A percentile compares a stretch with the other conserved stretches of the same genome.
Conservation (phyloP, 768 basidiomycete genomes). For the Hypholoma fasciculare region DNA sequence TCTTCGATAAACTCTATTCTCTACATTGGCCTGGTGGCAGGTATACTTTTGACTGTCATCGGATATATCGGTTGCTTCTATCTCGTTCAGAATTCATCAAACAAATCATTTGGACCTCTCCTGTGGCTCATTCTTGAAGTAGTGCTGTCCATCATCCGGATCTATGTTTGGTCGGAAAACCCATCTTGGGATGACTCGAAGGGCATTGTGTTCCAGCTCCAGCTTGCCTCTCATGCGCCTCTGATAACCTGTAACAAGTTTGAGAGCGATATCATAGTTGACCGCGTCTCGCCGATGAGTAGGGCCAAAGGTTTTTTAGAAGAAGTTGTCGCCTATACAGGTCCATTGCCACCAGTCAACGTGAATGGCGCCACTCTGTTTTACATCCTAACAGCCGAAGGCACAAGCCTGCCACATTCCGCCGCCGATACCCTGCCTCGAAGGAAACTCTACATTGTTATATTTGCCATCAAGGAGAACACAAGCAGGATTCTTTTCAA, state of each 20-base stretch:
- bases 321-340: slow-evolving; percentile 8
- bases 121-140: slow-evolving; percentile 13
- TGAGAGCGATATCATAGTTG: background rate
- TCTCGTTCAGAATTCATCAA: background rate
- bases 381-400: slow-evolving; percentile 5
- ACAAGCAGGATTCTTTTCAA: slow-evolving; percentile 5
- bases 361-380: slow-evolving; percentile 2
- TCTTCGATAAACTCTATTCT: background rate
- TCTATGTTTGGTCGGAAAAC: slow-evolving; percentile 12
- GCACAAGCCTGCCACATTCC: background rate
- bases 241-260: slow-evolving; percentile 7
- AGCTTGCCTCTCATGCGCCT: slow-evolving; percentile 7
- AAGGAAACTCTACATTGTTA: slow-evolving; percentile 7
- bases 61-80: slow-evolving; percentile 14
- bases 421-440: background rate
- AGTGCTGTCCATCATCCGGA: slow-evolving; percentile 6
- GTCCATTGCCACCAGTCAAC: slow-evolving; percentile 1
- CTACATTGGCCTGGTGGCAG: background rate
- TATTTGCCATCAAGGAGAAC: slow-evolving; percentile 8
- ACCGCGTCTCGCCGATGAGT: background rate
- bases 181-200: slow-evolving; percentile 9
- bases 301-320: slow-evolving; percentile 2
- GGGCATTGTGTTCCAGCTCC: slow-evolving; percentile 5
- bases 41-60: background rate
- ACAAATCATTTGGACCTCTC: background rate